Evolutionary conservation across 371 early-diverging fungal species (phyloP).

Genomic region (Mucor saturninus): DNA sequence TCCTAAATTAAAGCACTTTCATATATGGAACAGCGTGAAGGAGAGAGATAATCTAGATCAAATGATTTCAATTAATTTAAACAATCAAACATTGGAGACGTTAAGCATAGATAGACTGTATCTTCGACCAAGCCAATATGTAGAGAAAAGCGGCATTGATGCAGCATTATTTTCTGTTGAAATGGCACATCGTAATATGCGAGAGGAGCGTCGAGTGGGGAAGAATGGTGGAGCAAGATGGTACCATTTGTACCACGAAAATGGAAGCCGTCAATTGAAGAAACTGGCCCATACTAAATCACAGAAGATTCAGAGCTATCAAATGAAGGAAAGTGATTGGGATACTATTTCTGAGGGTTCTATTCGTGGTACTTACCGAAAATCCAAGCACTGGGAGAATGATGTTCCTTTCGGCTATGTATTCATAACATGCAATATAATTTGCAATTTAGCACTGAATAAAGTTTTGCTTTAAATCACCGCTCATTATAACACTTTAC

Average conservation of each 20-base stretch:
- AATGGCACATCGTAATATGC: no score
- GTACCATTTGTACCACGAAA: conserved; percentile 11
- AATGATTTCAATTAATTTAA: conserved; percentile 3
- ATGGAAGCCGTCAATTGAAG: conserved; percentile 2
- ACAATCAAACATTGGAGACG: not conserved
- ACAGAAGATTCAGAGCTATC: not conserved
- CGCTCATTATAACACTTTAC: not conserved
- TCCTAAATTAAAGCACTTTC: conserved; percentile 9
- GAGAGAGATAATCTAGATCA: conserved; percentile 6
- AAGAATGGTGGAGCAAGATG: not conserved
- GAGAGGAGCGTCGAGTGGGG: no score
- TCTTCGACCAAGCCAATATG: conserved; percentile 11
- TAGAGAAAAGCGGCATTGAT: conserved; percentile 11
- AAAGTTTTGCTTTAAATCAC: conserved; percentile 7
- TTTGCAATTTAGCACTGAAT: conserved; percentile 9
- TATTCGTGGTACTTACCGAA: conserved; percentile 16
- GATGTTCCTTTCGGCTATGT: conserved; percentile 19
- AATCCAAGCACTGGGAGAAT: conserved; percentile 3
- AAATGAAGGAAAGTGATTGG: conserved; percentile 16
- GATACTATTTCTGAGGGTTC: conserved; percentile 3
- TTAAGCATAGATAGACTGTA: not conserved
- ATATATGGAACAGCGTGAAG: conserved; percentile 12
- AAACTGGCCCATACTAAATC: not conserved
- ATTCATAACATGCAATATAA: not conserved
- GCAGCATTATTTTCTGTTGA: conserved; percentile 6